These are phyloP conservation scores for Gnaphalium uliginosum DNA, from an alignment of 129 eudicot species.

Conservation along the genomic window DNA sequence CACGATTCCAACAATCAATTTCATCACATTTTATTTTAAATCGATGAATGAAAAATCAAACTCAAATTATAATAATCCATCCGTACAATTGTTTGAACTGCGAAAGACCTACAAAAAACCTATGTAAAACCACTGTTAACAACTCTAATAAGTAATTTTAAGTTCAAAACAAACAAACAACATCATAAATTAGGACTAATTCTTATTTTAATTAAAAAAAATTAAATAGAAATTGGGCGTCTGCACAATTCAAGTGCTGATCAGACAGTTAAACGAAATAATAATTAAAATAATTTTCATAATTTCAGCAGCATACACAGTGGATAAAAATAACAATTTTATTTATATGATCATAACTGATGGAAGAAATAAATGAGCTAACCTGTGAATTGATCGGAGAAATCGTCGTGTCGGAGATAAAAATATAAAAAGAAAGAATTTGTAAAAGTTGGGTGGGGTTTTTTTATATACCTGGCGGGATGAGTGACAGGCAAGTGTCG, in stretches of 20 bases:
- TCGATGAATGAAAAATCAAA: neutral
- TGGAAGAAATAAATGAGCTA: neutral
- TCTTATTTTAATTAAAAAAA: neutral
- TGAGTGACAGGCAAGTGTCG: slow-evolving; percentile 20
- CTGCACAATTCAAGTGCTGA: slow-evolving; percentile 10
- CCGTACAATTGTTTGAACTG: slow-evolving; percentile 2
- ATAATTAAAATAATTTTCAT: neutral
- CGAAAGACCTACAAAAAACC: neutral
- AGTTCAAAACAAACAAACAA: neutral
- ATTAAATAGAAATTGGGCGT: neutral
- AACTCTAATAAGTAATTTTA: neutral
- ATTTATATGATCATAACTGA: neutral
- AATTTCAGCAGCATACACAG: neutral
- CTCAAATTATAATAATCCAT: neutral
- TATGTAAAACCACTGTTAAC: neutral
- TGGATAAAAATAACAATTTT: neutral
- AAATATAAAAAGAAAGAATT: no score
- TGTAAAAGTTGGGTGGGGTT: neutral
- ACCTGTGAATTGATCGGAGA: slow-evolving; percentile 27
- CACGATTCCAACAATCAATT: neutral
- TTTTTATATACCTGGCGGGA: slow-evolving; percentile 30
- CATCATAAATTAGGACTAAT: neutral
- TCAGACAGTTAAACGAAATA: neutral
- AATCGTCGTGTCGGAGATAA: slow-evolving; percentile 2
- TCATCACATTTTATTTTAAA: neutral